Evolutionary conservation across 2,329 filamentous ascomycete genomes (phyloP).

Genomic region (Periconia macrospinosa): DNA sequence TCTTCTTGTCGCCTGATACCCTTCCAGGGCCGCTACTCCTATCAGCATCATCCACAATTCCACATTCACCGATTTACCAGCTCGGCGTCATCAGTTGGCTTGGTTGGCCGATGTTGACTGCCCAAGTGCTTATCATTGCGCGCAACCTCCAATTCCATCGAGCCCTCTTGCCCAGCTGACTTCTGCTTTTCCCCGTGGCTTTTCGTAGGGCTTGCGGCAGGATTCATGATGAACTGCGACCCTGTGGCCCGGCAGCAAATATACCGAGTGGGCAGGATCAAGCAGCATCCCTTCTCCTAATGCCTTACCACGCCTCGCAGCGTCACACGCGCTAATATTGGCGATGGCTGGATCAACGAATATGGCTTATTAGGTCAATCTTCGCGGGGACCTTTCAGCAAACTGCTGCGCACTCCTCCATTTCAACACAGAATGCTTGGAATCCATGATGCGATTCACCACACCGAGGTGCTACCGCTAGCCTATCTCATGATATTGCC

Average conservation of each 20-base stretch:
- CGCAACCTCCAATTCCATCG: too few relatives aligned
- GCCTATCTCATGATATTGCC: too few relatives aligned
- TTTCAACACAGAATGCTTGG: too few relatives aligned
- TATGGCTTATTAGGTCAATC: too few relatives aligned
- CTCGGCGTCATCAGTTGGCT: background rate
- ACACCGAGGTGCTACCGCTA: too few relatives aligned
- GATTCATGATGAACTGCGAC: too few relatives aligned
- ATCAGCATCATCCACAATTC: slow-evolving; percentile 7
- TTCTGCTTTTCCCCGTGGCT: background rate
- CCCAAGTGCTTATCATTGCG: background rate
- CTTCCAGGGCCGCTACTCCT: slow-evolving; percentile 5
- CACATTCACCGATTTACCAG: background rate
- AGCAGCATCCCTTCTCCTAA: too few relatives aligned
- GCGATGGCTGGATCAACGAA: background rate
- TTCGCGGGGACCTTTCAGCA: too few relatives aligned
- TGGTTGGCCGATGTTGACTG: background rate
- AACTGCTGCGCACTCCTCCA: too few relatives aligned
- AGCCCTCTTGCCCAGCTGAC: background rate
- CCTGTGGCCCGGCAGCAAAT: too few relatives aligned
- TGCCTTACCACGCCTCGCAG: background rate
- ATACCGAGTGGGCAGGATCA: too few relatives aligned
- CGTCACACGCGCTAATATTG: background rate
- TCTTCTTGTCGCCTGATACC: slow-evolving; percentile 5
- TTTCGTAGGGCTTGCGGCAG: background rate
- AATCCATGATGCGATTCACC: too few relatives aligned